Base-by-base conservation (phyloP, 306 rosid genomes). In the Castanopsis chinensis region DNA sequence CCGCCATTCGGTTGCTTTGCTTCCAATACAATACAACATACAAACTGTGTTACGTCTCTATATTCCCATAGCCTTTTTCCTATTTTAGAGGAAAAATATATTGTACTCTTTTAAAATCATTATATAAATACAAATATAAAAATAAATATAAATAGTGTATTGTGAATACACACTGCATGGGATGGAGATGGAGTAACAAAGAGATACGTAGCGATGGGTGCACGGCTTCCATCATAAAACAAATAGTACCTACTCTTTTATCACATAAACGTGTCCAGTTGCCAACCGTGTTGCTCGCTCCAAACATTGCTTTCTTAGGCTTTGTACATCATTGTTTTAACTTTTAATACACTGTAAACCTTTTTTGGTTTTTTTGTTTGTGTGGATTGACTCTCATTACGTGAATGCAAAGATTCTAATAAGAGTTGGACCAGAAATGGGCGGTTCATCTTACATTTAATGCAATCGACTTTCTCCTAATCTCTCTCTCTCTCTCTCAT, bases 181-280 rank as follows among this genome's bases (percentile, higher is more conserved):
- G 32, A 51, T 9, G 52, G 73, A 41, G 80, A 76, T 78, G 72
- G 80, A 78, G 76, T 81, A 60, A 51, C 56, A 69, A 41, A 58
- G 78, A 63, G 71, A 82, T 87, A 87, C 86, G 86, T 84, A 88
- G 87, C 87, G 84, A 86, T 77, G 85, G 89, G 89, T 88, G 86
- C 88, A 88, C 77, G 86, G 83, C 78, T 86, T 84, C 82, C 58
- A 54, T 72, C 67, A 73, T 74, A 43, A 69, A 67, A 56, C 37
- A 54, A 72, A 32, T 41, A 30, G 52, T 5, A 6, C 76, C 59
- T 11, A 65, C 37, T 19, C 9, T 35, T 23, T 23, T 53, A 41
- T 7, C 49, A 30, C 68, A 28, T 58, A 20, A 7, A 77, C 17
- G 19, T 10, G 54, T 60, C 51, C 53, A 77, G 52, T 65, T 73